Evolutionary conservation across 2,329 filamentous ascomycete species (phyloP), one percentile per base, ranked within the genome.

Genomic region (Talaromyces verruculosus): DNA sequence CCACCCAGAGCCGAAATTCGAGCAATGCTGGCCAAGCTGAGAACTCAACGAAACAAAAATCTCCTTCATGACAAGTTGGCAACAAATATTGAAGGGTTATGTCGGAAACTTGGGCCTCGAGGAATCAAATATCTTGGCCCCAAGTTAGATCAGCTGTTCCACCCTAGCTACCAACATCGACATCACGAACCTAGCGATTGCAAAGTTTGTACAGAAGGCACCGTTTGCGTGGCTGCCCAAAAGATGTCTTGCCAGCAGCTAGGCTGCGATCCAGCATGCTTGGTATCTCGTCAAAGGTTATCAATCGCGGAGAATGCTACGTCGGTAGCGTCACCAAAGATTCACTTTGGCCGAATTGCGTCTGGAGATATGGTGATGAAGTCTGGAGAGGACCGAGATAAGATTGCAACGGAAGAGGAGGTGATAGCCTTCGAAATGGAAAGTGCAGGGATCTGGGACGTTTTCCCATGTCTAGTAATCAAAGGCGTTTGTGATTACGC

Each of bases 401-500:
- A 65, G 35, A 61, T 76, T 62, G 63, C 70, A n/a, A 64, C 62
- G 15, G 55, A 68, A 30, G 67, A 75, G 2, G 61, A 69, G 0
- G 67, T 74, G 17, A 72, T 74, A 43, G 71, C 51, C 10, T 77
- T 75, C 39, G 77, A 79, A 45, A 79, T 79, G 75, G 77, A 80
- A 63, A 73, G 73, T 2, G 76, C 75, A 1, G 77, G 77, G 2
- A 70, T 76, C 1, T 79, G 75, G 75, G 73, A 78, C 28, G 67
- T 69, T n/a, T 53, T 75, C 5, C 72, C 72, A 1, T 75, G 68
- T 25, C 68, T 76, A 3, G 61, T 75, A 37, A 73, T 75, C 61
- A 76, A 72, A 67, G 79, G 79, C 1, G 74, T 79, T 0, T 79
- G 76, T 39, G 75, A 82, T 69, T 81, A 81, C 49, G 73, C 76